Percentiles rank a stretch among this genome's conserved stretches.
Evolutionary conservation across 768 basidiomycete genomes (phyloP).

Genomic region (Mycena capillaripes): DNA sequence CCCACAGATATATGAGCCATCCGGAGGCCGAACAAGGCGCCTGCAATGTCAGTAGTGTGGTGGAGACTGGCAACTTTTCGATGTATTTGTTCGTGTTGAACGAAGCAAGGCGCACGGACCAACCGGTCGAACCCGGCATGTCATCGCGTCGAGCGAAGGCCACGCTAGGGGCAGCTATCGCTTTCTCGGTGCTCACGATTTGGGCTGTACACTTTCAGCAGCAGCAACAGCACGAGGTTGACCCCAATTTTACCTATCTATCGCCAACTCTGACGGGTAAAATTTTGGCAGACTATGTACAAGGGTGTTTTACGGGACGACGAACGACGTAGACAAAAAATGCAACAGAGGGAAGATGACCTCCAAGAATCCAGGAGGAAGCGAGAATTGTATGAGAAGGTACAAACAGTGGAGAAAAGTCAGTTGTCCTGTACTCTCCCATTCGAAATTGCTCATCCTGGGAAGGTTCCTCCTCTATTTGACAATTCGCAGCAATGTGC

Average conservation of each 20-base stretch:
- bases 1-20: constrained; percentile 16
- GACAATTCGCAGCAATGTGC: too few relatives aligned
- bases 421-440: constrained; percentile 27
- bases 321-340: constrained; percentile 81
- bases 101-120: constrained; percentile 8
- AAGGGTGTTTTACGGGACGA: constrained; percentile 92
- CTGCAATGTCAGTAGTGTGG: background rate
- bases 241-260: constrained; percentile 31
- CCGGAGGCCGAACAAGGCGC: background rate
- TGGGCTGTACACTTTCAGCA: constrained; percentile 95
- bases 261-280: constrained; percentile 10
- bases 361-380: constrained; percentile 73
- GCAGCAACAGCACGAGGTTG: constrained; percentile 83
- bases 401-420: constrained; percentile 54
- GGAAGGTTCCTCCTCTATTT: background rate
- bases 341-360: constrained; percentile 74
- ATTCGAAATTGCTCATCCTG: background rate
- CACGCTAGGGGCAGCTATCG: constrained; percentile 77
- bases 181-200: constrained; percentile 77
- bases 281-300: constrained; percentile 82
- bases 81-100: constrained; percentile 37
- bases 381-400: constrained; percentile 72
- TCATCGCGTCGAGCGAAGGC: constrained; percentile 80
- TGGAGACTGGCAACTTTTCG: background rate
- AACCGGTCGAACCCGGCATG: constrained; percentile 11